These are phyloP conservation scores for Emergomyces orientalis DNA, from an alignment of 2,329 filamentous ascomycete genomes.

Conservation along the genomic window DNA sequence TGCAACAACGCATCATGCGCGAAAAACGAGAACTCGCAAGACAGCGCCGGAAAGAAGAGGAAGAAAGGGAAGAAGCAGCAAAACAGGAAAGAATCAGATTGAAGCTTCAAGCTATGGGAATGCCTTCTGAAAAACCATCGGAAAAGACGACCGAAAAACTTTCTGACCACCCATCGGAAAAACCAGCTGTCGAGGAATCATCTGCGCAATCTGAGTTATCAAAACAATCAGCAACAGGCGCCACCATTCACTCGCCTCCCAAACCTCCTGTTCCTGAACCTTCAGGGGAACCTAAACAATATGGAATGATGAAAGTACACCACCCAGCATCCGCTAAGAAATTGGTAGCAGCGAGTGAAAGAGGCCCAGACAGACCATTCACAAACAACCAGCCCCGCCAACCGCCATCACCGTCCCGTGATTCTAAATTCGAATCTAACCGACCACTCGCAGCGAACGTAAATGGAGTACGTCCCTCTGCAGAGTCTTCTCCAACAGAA, in stretches of 20 bases:
- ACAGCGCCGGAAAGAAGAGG: conserved; percentile 45
- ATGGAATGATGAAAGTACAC: conserved; percentile 55
- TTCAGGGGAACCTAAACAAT: conserved; percentile 49
- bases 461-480: conserved; percentile 25
- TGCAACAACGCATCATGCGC: conserved; percentile 53
- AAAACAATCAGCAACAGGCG: conserved; percentile 20
- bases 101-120: conserved; percentile 47
- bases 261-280: conserved; percentile 51
- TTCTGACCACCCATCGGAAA: not conserved
- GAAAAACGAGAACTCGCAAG: conserved; percentile 50
- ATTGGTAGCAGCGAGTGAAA: conserved; percentile 30
- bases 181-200: conserved; percentile 11
- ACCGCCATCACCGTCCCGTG: conserved; percentile 25
- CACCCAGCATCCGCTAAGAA: conserved; percentile 46
- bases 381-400: conserved; percentile 22
- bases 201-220: conserved; percentile 13
- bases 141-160: conserved; percentile 22
- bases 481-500: conserved; percentile 18
- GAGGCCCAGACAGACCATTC: conserved; percentile 26
- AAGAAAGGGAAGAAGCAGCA: conserved; percentile 48
- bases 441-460: conserved; percentile 15
- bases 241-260: conserved; percentile 43
- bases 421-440: conserved; percentile 22
- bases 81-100: conserved; percentile 49
- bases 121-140: conserved; percentile 25